phyloP scores from a whole-genome alignment of 345 rosid genomes.

The Moringa oleifera region DNA sequence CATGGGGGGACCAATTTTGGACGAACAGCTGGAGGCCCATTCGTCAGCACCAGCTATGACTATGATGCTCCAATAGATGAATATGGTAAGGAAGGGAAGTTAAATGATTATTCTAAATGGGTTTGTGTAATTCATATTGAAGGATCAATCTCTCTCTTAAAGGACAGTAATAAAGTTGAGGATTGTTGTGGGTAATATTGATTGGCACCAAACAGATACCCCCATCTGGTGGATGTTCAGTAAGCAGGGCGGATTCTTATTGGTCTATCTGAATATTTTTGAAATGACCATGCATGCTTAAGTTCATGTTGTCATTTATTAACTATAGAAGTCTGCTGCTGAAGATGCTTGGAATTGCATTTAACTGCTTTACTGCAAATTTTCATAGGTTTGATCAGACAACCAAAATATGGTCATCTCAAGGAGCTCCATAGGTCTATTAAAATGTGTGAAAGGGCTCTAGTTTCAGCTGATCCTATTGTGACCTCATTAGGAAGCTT shows the following conservation, averaged over 20 bases:
- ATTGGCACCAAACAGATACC: background rate
- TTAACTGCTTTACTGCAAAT: slow-evolving; percentile 12
- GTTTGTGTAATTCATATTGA: background rate
- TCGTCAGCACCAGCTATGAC: slow-evolving; percentile 95
- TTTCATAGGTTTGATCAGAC: slow-evolving; percentile 74
- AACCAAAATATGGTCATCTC: slow-evolving; percentile 94
- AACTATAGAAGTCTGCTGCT: background rate
- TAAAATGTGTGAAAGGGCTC: slow-evolving; percentile 88
- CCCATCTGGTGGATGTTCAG: background rate
- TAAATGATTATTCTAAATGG: background rate
- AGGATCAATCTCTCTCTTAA: background rate
- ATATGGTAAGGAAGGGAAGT: slow-evolving; percentile 55
- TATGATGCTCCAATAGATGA: slow-evolving; percentile 97
- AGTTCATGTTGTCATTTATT: too few species aligned
- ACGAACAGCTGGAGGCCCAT: slow-evolving; percentile 97
- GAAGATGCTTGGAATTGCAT: background rate
- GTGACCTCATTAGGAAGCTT: slow-evolving; percentile 73
- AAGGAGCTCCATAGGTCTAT: slow-evolving; percentile 94
- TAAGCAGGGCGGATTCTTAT: too few species aligned
- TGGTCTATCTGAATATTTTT: background rate
- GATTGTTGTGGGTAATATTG: background rate
- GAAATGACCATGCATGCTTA: background rate
- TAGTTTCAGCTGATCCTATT: slow-evolving; percentile 79
- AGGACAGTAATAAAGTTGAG: background rate
- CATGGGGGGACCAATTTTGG: slow-evolving; percentile 99